A percentile compares a stretch with the other conserved stretches of the same genome.
Conservation (phyloP, 1,284 basidiomycete species). For the Cryptococcus wingfieldii region DNA sequence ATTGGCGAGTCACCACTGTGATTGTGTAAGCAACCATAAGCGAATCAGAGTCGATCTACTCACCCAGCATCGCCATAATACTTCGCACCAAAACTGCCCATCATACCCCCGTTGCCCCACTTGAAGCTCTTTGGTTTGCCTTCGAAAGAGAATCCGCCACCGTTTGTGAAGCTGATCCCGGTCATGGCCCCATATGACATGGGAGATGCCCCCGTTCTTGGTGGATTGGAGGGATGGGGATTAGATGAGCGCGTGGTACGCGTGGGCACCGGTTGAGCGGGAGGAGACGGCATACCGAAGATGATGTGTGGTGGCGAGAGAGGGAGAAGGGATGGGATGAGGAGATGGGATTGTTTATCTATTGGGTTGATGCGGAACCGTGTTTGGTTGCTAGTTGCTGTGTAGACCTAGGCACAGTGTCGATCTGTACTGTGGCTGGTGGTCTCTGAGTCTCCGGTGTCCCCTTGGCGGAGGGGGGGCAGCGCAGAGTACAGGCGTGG, state of each 20-base stretch:
- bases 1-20: slow-evolving; percentile 31
- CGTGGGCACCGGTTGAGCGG: slow-evolving; percentile 23
- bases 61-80: slow-evolving; percentile 43
- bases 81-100: slow-evolving; percentile 39
- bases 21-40: neutral
- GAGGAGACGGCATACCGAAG: slow-evolving; percentile 21
- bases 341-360: neutral
- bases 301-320: neutral
- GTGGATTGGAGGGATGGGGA: slow-evolving; percentile 5
- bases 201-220: slow-evolving; percentile 25
- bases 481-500: neutral
- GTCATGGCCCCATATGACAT: slow-evolving; percentile 45
- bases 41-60: slow-evolving; percentile 9
- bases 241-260: slow-evolving; percentile 11
- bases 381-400: neutral
- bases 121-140: slow-evolving; percentile 15
- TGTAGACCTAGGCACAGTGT: neutral
- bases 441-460: neutral
- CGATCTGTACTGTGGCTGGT: neutral
- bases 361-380: neutral
- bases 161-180: slow-evolving; percentile 42
- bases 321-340: neutral
- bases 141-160: slow-evolving; percentile 40
- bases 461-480: neutral
- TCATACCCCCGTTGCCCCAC: slow-evolving; percentile 17